Evolutionary conservation across 139 green algal genomes (phyloP).

Genomic region (Chlamydomonas eustigma): DNA sequence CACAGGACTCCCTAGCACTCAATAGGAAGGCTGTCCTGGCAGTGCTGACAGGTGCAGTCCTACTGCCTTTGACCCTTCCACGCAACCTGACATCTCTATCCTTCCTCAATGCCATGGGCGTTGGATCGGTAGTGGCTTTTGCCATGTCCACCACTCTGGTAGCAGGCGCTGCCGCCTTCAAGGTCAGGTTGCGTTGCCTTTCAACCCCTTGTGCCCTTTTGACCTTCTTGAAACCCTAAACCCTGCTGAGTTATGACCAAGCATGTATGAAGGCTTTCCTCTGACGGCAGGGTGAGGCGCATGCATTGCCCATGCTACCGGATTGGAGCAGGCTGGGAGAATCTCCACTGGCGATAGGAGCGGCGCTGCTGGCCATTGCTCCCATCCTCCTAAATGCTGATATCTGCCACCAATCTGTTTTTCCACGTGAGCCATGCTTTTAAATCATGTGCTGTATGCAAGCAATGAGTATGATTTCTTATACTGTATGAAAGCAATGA

Average conservation of each 20-base stretch:
- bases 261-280: too few species aligned
- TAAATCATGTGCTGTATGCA: too few species aligned
- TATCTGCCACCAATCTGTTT: conserved; percentile 21
- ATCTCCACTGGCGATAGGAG: neutral
- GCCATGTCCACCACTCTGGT: neutral
- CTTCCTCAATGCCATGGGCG: neutral
- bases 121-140: neutral
- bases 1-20: neutral
- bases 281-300: neutral
- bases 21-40: neutral
- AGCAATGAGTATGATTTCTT: too few species aligned
- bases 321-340: neutral
- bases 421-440: conserved; percentile 3
- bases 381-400: conserved; percentile 15
- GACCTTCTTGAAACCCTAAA: too few species aligned
- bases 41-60: neutral
- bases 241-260: too few species aligned
- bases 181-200: too few species aligned
- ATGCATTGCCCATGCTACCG: neutral
- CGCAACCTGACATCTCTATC: neutral
- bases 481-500: too few species aligned
- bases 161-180: neutral
- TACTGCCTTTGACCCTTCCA: neutral
- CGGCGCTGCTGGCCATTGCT: neutral
- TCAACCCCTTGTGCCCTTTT: too few species aligned